Evolutionary conservation across 1,284 basidiomycete species (phyloP).

Genomic region (Ceratorhiza oryzae-sativae): DNA sequence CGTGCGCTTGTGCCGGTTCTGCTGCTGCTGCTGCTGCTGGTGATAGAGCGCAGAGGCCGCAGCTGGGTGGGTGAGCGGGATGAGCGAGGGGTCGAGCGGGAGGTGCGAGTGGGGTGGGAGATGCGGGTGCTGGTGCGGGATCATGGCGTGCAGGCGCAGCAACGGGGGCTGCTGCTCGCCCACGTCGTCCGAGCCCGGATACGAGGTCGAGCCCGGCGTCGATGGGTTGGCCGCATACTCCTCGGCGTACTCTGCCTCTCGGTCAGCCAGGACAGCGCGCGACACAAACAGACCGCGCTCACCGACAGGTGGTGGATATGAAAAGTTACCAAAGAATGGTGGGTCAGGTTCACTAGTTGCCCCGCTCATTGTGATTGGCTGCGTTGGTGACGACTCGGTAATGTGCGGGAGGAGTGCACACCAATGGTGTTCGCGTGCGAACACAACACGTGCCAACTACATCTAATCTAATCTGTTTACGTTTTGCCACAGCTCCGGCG

Average conservation of each 20-base stretch:
- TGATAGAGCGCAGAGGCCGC: not conserved
- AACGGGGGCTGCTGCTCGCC: not conserved
- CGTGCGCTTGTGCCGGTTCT: constrained; percentile 1
- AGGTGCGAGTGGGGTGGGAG: constrained; percentile 16
- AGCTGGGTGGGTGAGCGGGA: constrained; percentile 19
- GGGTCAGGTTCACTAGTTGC: not conserved
- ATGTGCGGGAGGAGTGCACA: too few relatives aligned
- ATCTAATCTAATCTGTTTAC: too few relatives aligned
- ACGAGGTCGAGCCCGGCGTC: constrained; percentile 7
- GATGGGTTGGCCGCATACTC: constrained; percentile 8
- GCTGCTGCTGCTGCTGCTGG: not conserved
- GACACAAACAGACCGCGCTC: not conserved
- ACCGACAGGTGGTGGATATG: not conserved
- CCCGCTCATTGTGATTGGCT: constrained; percentile 4
- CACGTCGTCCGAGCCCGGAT: constrained; percentile 13
- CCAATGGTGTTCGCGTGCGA: too few relatives aligned
- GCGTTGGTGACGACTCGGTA: too few relatives aligned
- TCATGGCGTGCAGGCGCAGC: not conserved
- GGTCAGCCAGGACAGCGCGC: not conserved
- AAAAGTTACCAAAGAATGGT: not conserved
- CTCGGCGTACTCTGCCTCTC: not conserved
- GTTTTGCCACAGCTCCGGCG: too few relatives aligned
- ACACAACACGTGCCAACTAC: too few relatives aligned
- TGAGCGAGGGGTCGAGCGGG: constrained; percentile 19
- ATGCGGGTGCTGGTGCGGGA: constrained; percentile 27